phyloP scores from a whole-genome alignment of 345 rosid genomes.

The Anastatica hierochuntica region DNA sequence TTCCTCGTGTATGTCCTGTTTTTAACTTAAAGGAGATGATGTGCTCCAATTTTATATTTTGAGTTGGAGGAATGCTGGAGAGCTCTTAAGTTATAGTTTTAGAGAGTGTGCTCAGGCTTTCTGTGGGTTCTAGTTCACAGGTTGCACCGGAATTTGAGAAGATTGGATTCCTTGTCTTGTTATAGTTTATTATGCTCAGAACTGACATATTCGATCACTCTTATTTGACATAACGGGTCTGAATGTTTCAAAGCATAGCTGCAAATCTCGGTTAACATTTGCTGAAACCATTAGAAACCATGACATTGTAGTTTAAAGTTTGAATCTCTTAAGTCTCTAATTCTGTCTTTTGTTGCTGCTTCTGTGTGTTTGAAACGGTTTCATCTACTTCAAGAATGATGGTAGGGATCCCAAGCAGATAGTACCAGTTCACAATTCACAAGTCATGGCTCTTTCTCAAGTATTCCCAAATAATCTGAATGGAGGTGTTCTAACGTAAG shows the following conservation, averaged over 20 bases:
- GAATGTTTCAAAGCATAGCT: conserved; percentile 7
- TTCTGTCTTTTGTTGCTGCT: conserved; percentile 9
- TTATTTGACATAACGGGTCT: not conserved
- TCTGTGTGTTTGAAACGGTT: conserved; percentile 13
- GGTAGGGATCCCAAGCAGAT: conserved; percentile 59
- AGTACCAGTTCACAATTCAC: conserved; percentile 61
- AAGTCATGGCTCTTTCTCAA: conserved; percentile 59
- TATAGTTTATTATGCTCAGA: not conserved
- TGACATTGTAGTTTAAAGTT: conserved; percentile 8
- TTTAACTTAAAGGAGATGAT: not conserved
- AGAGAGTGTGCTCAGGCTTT: not conserved
- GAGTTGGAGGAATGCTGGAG: not conserved
- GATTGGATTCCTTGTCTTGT: conserved; percentile 5
- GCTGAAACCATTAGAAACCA: not conserved
- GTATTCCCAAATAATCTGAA: conserved; percentile 65
- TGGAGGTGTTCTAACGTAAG: conserved; percentile 73
- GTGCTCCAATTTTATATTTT: not conserved
- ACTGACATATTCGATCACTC: not conserved
- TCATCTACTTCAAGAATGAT: conserved; percentile 42
- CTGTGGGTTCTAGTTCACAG: not conserved
- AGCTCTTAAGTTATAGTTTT: conserved; percentile 3
- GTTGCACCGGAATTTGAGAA: not conserved
- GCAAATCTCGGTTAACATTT: conserved; percentile 8
- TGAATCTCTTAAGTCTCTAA: not conserved
- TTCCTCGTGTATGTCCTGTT: not conserved